A percentile compares a stretch with the other conserved stretches of the same genome.
Conservation (phyloP, 176 grass and related monocot genomes). For the Saccharum spontaneum region DNA sequence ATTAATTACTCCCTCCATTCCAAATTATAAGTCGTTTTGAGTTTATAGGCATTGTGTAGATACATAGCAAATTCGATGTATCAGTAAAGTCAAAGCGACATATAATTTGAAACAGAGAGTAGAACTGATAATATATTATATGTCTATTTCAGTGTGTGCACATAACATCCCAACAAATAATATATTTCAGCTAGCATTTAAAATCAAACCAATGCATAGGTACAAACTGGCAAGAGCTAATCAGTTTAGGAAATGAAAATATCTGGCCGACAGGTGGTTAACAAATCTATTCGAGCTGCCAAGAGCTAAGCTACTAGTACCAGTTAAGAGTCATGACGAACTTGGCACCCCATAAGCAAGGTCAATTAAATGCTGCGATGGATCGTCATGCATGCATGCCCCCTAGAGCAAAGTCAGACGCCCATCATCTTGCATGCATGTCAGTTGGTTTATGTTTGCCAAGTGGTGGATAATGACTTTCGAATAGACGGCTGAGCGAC, state of each 20-base stretch:
- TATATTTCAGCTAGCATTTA: background rate
- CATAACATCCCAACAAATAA: background rate
- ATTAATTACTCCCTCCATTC: no score
- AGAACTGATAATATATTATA: background rate
- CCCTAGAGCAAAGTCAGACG: background rate
- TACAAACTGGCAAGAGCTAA: background rate
- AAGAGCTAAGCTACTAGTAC: background rate
- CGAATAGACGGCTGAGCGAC: background rate
- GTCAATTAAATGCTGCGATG: background rate
- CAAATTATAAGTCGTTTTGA: no score
- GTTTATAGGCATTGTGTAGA: no score
- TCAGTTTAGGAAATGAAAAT: background rate
- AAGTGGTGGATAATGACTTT: background rate
- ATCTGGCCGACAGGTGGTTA: constrained; percentile 17
- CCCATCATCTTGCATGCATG: background rate
- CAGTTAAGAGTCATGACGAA: background rate
- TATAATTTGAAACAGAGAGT: no score
- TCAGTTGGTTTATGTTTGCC: background rate
- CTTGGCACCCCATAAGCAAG: background rate
- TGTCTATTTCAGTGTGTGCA: background rate
- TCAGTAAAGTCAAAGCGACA: no score
- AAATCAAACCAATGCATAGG: background rate
- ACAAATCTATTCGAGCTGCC: background rate
- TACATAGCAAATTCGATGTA: no score
- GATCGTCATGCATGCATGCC: background rate